Percentiles rank a stretch among this genome's conserved stretches.
Evolutionary conservation across 2,329 filamentous ascomycete species (phyloP).

Genomic region (Neofusicoccum sp.): DNA sequence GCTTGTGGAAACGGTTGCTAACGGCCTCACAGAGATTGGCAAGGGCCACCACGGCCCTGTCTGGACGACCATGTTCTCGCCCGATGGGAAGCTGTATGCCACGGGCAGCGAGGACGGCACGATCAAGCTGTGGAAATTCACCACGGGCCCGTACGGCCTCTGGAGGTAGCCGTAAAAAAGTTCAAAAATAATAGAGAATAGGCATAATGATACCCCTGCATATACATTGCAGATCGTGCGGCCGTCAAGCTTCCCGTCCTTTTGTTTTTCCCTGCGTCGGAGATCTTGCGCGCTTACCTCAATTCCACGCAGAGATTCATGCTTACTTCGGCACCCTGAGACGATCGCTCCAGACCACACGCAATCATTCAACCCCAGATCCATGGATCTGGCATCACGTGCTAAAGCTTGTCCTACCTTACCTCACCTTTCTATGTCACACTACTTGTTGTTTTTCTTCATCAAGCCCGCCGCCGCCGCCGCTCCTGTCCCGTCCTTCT

Average conservation of each 20-base stretch:
- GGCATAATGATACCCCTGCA: conserved; percentile 18
- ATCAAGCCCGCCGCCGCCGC: neutral
- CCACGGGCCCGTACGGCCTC: conserved; percentile 62
- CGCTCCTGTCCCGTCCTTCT: neutral
- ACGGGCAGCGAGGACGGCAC: conserved; percentile 97
- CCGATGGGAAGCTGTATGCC: conserved; percentile 92
- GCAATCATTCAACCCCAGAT: neutral
- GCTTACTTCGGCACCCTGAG: neutral
- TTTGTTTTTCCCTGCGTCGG: neutral
- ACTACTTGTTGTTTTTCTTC: conserved; percentile 1
- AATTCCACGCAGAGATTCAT: neutral
- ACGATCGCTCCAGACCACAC: neutral
- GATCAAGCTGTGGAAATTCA: conserved; percentile 83
- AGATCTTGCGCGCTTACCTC: neutral
- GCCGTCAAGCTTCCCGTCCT: neutral
- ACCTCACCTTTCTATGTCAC: neutral
- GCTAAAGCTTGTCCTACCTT: conserved; percentile 12
- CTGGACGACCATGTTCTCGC: conserved; percentile 93
- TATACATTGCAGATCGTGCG: conserved; percentile 1
- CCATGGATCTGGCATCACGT: neutral
- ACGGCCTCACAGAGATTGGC: conserved; percentile 66
- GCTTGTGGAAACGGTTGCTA: neutral
- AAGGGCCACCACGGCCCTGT: conserved; percentile 97
- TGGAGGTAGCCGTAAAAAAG: conserved; percentile 50
- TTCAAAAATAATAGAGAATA: conserved; percentile 10